Conservation (phyloP, 2,329 filamentous ascomycete species). For the Diaporthe citriasiana region DNA sequence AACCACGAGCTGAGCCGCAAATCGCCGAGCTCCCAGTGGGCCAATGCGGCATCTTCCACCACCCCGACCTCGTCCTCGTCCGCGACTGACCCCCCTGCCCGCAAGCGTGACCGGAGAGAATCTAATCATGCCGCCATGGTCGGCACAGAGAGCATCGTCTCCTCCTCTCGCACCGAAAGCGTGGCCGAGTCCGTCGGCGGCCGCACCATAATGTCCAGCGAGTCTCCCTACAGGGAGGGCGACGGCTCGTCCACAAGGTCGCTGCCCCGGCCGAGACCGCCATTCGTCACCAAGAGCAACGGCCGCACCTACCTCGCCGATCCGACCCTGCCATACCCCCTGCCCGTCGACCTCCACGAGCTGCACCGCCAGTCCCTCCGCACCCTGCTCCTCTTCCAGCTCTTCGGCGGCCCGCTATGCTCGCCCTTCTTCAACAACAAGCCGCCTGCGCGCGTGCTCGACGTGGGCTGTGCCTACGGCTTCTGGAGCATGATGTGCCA, state of each 20-base stretch:
- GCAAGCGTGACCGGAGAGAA: slow-evolving; percentile 31
- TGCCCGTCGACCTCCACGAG: slow-evolving; percentile 89
- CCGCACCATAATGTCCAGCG: slow-evolving; percentile 64
- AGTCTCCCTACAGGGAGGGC: slow-evolving; percentile 57
- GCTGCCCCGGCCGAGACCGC: slow-evolving; percentile 55
- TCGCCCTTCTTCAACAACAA: slow-evolving; percentile 75
- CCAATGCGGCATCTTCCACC: slow-evolving; percentile 17
- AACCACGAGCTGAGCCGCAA: slow-evolving; percentile 36
- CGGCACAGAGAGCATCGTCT: slow-evolving; percentile 58
- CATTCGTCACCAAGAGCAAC: slow-evolving; percentile 77
- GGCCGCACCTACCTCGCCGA: slow-evolving; percentile 88
- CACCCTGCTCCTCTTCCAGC: slow-evolving; percentile 83
- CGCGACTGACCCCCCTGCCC: slow-evolving; percentile 27
- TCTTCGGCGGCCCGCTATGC: slow-evolving; percentile 86
- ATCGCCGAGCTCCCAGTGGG: slow-evolving; percentile 7
- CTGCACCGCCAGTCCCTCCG: slow-evolving; percentile 89
- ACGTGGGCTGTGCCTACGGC: slow-evolving; percentile 88
- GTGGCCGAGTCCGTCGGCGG: slow-evolving; percentile 58
- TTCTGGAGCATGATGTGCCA: slow-evolving; percentile 94
- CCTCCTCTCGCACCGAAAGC: slow-evolving; percentile 63
- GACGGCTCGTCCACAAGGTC: slow-evolving; percentile 56
- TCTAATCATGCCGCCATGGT: slow-evolving; percentile 44
- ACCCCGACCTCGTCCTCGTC: slow-evolving; percentile 19
- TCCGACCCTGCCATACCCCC: slow-evolving; percentile 79
- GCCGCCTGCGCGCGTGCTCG: slow-evolving; percentile 83